phyloP scores from a whole-genome alignment of 768 basidiomycete species.

The Sarcomyxa edulis region DNA sequence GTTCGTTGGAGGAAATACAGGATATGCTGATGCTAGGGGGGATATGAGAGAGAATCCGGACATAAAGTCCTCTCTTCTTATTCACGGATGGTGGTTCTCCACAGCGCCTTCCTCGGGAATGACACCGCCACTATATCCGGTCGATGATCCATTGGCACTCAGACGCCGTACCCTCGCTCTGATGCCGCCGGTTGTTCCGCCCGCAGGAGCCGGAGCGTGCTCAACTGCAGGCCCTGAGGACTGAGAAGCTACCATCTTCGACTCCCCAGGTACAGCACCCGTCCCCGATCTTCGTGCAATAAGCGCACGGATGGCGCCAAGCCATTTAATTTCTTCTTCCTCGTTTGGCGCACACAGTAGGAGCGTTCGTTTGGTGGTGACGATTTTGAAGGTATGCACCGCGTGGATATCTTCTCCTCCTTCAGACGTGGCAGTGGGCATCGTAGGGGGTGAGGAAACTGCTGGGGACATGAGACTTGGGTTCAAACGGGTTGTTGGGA shows the following conservation, averaged over 20 bases:
- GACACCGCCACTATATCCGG: no score
- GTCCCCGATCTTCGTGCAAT: slow-evolving; percentile 66
- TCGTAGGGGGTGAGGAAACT: slow-evolving; percentile 27
- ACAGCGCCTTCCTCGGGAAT: slow-evolving; percentile 17
- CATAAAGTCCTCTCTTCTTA: no score
- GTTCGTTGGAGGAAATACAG: no score
- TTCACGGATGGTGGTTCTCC: no score
- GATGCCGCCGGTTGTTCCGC: slow-evolving; percentile 8
- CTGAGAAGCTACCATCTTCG: slow-evolving; percentile 19
- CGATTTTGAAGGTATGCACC: slow-evolving; percentile 85
- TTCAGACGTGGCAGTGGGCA: slow-evolving; percentile 23
- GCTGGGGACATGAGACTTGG: slow-evolving; percentile 28
- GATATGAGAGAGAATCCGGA: no score
- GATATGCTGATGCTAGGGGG: no score
- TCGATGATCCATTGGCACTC: slow-evolving; percentile 43
- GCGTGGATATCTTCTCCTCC: slow-evolving; percentile 41
- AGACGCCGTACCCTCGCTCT: slow-evolving; percentile 38
- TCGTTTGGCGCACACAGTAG: slow-evolving; percentile 92
- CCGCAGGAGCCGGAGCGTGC: background rate
- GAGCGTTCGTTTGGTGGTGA: slow-evolving; percentile 88
- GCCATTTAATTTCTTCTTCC: slow-evolving; percentile 98
- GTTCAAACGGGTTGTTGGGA: slow-evolving; percentile 48
- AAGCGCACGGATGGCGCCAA: slow-evolving; percentile 89
- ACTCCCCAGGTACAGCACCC: slow-evolving; percentile 44
- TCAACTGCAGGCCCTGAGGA: slow-evolving; percentile 12